phyloP scores from a whole-genome alignment of 441 rosid species.

The Adansonia gregorii region DNA sequence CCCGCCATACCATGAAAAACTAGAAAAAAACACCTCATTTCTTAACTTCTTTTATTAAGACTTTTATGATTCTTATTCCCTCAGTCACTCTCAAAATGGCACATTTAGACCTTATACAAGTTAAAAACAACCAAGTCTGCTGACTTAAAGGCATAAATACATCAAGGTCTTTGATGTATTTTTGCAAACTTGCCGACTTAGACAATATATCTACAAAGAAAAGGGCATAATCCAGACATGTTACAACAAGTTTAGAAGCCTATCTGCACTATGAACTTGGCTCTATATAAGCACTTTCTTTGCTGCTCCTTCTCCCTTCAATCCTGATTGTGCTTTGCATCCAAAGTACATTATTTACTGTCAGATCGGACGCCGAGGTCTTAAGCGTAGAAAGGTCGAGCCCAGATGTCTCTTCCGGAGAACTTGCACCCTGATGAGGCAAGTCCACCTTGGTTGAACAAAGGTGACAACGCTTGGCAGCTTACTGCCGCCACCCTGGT shows the following conservation, averaged over 20 bases:
- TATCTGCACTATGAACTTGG: not conserved
- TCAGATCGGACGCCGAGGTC: not conserved
- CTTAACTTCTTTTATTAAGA: not conserved
- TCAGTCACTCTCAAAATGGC: not conserved
- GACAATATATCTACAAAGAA: constrained; percentile 18
- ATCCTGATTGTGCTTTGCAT: not conserved
- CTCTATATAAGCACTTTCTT: constrained; percentile 13
- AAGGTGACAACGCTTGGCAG: constrained; percentile 67
- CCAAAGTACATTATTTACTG: not conserved
- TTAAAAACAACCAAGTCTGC: not conserved
- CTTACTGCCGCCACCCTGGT: constrained; percentile 67
- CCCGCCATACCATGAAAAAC: constrained; percentile 17
- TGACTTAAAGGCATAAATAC: not conserved
- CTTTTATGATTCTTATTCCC: not conserved
- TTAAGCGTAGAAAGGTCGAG: not conserved
- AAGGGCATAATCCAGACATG: constrained; percentile 19
- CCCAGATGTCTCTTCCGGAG: constrained; percentile 35
- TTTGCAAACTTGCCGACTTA: not conserved
- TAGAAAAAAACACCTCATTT: not conserved
- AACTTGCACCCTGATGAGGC: constrained; percentile 40
- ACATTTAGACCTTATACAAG: not conserved
- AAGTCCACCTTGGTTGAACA: constrained; percentile 54
- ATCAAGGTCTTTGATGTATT: not conserved
- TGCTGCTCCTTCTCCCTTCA: not conserved
- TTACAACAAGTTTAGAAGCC: constrained; percentile 8